These are phyloP conservation scores for Paxillus ammoniavirescens DNA, from an alignment of 768 basidiomycete genomes.

Conservation along the genomic window DNA sequence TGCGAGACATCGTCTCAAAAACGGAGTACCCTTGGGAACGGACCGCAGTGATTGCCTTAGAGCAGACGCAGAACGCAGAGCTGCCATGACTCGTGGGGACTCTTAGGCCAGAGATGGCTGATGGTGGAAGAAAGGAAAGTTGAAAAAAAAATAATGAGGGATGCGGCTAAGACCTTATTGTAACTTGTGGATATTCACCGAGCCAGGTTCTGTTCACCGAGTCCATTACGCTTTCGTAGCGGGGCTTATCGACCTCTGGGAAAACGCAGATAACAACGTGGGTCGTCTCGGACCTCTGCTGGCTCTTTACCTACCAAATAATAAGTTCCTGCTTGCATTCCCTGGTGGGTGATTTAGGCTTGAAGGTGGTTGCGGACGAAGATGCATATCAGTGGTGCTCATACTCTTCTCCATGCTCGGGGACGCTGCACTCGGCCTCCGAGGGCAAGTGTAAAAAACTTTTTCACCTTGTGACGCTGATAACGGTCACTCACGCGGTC, in stretches of 20 bases:
- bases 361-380: background rate
- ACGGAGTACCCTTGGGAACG: conserved; percentile 16
- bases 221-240: conserved; percentile 32
- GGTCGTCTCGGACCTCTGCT: background rate
- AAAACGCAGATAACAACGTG: conserved; percentile 9
- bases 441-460: conserved; percentile 15
- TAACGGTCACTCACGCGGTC: conserved; percentile 14
- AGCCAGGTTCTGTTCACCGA: conserved; percentile 40
- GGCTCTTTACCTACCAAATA: background rate
- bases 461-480: conserved; percentile 9
- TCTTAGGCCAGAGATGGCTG: conserved; percentile 18
- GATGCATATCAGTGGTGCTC: background rate
- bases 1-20: conserved; percentile 46
- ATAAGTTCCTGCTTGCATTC: background rate
- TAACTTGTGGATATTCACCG: conserved; percentile 34
- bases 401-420: conserved; percentile 23
- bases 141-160: conserved; percentile 12
- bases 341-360: background rate
- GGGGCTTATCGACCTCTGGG: conserved; percentile 12
- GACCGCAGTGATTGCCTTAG: conserved; percentile 19
- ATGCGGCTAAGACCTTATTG: conserved; percentile 11
- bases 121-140: conserved; percentile 11
- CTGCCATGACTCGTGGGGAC: conserved; percentile 23
- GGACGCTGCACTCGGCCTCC: conserved; percentile 10
- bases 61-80: conserved; percentile 27